Conservation (phyloP, 1,284 basidiomycete species). For the Sporisorium reilianum region DNA sequence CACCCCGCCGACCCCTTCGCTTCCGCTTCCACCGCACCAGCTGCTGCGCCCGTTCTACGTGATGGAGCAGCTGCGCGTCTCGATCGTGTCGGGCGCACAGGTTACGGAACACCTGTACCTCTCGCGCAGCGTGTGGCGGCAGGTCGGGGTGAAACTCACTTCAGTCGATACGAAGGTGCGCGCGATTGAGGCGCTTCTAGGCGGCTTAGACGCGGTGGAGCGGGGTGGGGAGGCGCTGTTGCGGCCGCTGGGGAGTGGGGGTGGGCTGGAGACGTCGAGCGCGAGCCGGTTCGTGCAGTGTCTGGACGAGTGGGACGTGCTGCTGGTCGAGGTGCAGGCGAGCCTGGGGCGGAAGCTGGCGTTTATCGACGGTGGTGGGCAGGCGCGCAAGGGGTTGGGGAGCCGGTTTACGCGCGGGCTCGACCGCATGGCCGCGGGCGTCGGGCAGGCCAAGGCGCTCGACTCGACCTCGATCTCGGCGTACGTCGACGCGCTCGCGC, state of each 20-base stretch:
- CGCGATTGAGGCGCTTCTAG: conserved; percentile 81
- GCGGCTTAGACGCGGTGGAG: conserved; percentile 80
- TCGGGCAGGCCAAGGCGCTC: conserved; percentile 11
- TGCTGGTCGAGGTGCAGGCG: conserved; percentile 79
- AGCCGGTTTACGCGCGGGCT: conserved; percentile 21
- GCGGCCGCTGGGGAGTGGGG: conserved; percentile 35
- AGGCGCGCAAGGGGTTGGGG: conserved; percentile 22
- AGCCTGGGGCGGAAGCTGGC: conserved; percentile 83
- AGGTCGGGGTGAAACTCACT: conserved; percentile 81
- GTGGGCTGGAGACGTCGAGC: conserved; percentile 49
- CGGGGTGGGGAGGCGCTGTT: conserved; percentile 39
- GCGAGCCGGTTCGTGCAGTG: conserved; percentile 68
- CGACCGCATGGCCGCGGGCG: conserved; percentile 27
- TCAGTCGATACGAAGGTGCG: conserved; percentile 86
- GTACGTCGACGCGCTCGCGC: conserved; percentile 14
- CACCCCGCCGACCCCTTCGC: background rate
- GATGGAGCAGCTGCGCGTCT: conserved; percentile 33
- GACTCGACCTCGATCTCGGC: conserved; percentile 1
- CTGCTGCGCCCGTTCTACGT: conserved; percentile 45
- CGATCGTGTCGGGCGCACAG: conserved; percentile 77
- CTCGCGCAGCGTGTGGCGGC: conserved; percentile 84
- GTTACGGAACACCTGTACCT: conserved; percentile 88
- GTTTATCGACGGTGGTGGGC: conserved; percentile 74
- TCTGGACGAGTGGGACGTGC: conserved; percentile 81
- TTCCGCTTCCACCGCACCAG: conserved; percentile 18